phyloP scores from a whole-genome alignment of 2,329 filamentous ascomycete genomes.

The Verticillium nubilum region DNA sequence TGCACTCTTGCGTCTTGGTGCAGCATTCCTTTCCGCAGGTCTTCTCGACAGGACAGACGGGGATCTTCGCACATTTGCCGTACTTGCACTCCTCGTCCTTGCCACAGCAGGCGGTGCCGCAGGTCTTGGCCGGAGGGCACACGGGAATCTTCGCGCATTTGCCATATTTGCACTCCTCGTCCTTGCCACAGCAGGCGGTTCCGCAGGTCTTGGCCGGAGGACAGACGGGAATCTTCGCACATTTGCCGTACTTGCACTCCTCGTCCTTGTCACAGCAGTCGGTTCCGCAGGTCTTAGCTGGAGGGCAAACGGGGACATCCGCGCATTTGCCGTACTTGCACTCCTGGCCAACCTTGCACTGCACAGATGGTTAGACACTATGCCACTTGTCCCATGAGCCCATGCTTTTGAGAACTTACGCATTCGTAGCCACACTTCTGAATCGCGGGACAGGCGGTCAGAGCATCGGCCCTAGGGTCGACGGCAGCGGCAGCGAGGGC shows the following conservation, averaged over 20 bases:
- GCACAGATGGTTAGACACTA: not conserved
- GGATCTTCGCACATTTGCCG: not conserved
- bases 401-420: not conserved
- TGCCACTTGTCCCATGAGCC: too few species aligned
- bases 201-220: not conserved
- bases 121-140: not conserved
- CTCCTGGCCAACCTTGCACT: not conserved
- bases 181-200: not conserved
- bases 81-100: not conserved
- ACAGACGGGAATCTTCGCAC: not conserved
- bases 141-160: not conserved
- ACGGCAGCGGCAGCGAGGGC: not conserved
- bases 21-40: constrained; percentile 1
- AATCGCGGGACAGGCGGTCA: not conserved
- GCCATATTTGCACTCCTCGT: not conserved
- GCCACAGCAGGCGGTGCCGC: not conserved
- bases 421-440: not conserved
- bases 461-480: not conserved
- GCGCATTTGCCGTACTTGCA: too few species aligned
- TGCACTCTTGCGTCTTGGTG: not conserved
- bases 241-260: not conserved
- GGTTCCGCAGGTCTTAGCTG: too few species aligned
- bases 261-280: too few species aligned
- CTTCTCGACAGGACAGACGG: not conserved
- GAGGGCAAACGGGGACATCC: too few species aligned